phyloP scores from a whole-genome alignment of 495 filamentous ascomycete species.

The Bacidia rubella region DNA sequence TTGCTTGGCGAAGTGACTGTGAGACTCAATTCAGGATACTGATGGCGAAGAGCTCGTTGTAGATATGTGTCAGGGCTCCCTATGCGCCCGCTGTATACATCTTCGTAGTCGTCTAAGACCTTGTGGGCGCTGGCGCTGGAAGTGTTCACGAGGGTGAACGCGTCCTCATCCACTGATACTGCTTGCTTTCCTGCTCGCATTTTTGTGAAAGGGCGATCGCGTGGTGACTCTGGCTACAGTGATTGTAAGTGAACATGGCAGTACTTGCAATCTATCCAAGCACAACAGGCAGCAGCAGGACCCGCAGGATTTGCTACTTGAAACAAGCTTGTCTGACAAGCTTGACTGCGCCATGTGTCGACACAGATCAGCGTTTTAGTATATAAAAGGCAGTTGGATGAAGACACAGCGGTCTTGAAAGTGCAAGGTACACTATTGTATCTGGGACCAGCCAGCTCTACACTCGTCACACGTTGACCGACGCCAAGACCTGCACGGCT shows the following conservation, averaged over 20 bases:
- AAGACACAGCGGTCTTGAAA: too few relatives aligned
- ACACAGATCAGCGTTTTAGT: neutral
- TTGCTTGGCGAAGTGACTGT: conserved; percentile 10
- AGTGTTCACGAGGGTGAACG: neutral
- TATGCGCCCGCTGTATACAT: conserved; percentile 4
- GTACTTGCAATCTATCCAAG: too few relatives aligned
- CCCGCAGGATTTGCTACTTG: neutral
- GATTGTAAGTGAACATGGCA: too few relatives aligned
- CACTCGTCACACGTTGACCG: too few relatives aligned
- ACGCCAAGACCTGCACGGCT: too few relatives aligned
- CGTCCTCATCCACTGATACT: neutral
- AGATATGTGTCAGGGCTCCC: conserved; percentile 6
- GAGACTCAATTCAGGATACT: conserved; percentile 12
- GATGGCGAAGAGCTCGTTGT: conserved; percentile 11
- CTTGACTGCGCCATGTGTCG: neutral
- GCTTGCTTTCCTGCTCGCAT: too few relatives aligned
- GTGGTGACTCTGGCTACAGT: too few relatives aligned
- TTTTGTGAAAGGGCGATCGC: too few relatives aligned
- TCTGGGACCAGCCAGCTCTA: too few relatives aligned
- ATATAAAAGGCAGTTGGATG: too few relatives aligned
- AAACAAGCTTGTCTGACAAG: neutral
- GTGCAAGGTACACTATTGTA: too few relatives aligned
- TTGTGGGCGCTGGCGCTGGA: neutral
- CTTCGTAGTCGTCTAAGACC: conserved; percentile 7
- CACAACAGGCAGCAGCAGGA: neutral